Evolutionary conservation across 176 grass and related monocot species (phyloP).

Genomic region (Raddia distichophylla): DNA sequence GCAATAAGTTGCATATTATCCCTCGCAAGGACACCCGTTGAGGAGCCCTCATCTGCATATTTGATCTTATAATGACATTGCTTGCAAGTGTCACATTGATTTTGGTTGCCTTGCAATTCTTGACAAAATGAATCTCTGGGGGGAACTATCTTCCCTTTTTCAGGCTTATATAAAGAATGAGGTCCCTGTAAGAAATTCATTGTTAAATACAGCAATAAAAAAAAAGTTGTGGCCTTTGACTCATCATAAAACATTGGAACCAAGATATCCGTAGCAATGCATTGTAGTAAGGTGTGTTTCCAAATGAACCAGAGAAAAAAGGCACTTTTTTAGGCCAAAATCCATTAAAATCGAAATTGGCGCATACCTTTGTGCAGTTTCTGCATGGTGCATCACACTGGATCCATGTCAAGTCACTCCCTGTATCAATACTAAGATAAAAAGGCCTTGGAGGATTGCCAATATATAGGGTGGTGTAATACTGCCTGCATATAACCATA

Average conservation of each 20-base stretch:
- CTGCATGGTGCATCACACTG: constrained; percentile 77
- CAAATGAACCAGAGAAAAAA: constrained; percentile 6
- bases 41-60: constrained; percentile 75
- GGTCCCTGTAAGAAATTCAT: constrained; percentile 62
- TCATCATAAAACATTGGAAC: neutral
- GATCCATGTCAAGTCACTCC: constrained; percentile 83
- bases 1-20: constrained; percentile 64
- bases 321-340: neutral
- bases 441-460: constrained; percentile 79
- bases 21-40: constrained; percentile 65
- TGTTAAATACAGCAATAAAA: neutral
- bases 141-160: constrained; percentile 45
- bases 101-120: constrained; percentile 60
- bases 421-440: constrained; percentile 88
- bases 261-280: neutral
- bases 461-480: constrained; percentile 76
- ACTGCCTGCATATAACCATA: constrained; percentile 64
- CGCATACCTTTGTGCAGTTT: constrained; percentile 80
- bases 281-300: neutral
- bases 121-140: constrained; percentile 59
- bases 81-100: constrained; percentile 54
- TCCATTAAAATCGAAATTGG: neutral
- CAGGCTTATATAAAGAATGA: constrained; percentile 74
- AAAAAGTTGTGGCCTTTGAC: neutral
- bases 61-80: constrained; percentile 83